These are phyloP conservation scores for Papiliotrema flavescens DNA, from an alignment of 1,284 basidiomycete genomes.

Conservation along the genomic window DNA sequence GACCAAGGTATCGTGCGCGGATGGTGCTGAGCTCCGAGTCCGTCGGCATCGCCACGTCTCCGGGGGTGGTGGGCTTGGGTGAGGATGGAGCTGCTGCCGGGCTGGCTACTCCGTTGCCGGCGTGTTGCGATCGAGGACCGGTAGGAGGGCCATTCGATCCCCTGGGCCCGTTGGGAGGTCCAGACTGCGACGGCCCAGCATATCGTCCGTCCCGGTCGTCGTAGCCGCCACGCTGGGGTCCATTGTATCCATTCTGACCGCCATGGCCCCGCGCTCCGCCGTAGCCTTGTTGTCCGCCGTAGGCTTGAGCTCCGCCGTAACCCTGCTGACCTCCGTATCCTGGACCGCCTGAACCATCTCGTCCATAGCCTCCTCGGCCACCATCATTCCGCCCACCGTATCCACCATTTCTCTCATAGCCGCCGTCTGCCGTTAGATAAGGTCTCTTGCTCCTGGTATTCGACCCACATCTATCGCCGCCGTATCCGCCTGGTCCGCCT, in stretches of 20 bases:
- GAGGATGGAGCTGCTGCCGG: slow-evolving; percentile 14
- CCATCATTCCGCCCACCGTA: background rate
- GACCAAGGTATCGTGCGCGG: slow-evolving; percentile 80
- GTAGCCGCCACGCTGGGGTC: slow-evolving; percentile 13
- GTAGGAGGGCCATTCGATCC: slow-evolving; percentile 19
- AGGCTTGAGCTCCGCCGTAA: background rate
- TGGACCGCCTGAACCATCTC: slow-evolving; percentile 11
- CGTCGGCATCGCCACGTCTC: slow-evolving; percentile 49
- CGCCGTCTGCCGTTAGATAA: background rate
- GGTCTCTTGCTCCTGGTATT: slow-evolving; percentile 1
- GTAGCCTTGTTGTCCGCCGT: no score
- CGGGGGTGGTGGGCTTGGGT: slow-evolving; percentile 13
- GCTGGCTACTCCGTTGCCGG: slow-evolving; percentile 10
- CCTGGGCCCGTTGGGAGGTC: slow-evolving; percentile 24
- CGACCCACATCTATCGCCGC: slow-evolving; percentile 7
- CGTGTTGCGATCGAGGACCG: slow-evolving; percentile 23
- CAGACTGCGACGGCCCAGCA: slow-evolving; percentile 1
- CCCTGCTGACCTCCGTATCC: background rate
- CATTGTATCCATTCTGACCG: slow-evolving; percentile 1
- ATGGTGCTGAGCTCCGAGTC: slow-evolving; percentile 71
- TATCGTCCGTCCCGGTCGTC: slow-evolving; percentile 9
- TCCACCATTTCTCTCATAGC: slow-evolving; percentile 1
- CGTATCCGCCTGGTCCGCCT: no score
- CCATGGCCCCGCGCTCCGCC: background rate
- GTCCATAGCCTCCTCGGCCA: background rate